Evolutionary conservation across 1,284 basidiomycete genomes (phyloP).

Genomic region (Leccinum pachyderme): DNA sequence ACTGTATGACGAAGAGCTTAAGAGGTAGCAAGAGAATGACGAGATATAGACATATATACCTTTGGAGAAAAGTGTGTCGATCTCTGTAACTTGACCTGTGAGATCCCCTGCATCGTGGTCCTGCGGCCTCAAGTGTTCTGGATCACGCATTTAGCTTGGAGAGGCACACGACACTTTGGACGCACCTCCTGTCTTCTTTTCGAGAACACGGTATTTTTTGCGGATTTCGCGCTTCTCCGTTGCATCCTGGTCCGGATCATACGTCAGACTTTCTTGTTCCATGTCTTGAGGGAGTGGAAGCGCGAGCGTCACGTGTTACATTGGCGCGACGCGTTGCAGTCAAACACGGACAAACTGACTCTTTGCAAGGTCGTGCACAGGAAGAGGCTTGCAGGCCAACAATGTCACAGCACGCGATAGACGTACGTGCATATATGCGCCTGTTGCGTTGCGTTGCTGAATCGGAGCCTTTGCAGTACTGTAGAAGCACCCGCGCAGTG

Average conservation of each 20-base stretch:
- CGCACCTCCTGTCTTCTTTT: slow-evolving; percentile 61
- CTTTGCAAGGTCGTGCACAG: background rate
- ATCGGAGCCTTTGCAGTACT: slow-evolving; percentile 49
- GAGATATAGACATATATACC: slow-evolving; percentile 37
- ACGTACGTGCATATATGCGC: slow-evolving; percentile 35
- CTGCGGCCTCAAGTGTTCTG: slow-evolving; percentile 44
- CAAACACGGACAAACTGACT: slow-evolving; percentile 24
- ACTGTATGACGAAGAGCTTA: slow-evolving; percentile 43
- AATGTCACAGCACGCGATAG: slow-evolving; percentile 40
- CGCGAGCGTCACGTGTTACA: slow-evolving; percentile 25
- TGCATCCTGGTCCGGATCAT: slow-evolving; percentile 78
- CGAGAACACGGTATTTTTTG: slow-evolving; percentile 65
- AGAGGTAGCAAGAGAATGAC: slow-evolving; percentile 3
- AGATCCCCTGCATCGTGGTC: slow-evolving; percentile 58
- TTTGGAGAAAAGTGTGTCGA: slow-evolving; percentile 60
- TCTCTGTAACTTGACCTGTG: slow-evolving; percentile 50
- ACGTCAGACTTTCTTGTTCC: slow-evolving; percentile 41
- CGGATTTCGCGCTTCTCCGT: slow-evolving; percentile 71
- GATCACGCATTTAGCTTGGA: background rate
- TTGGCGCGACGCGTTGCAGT: slow-evolving; percentile 26
- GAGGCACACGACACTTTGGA: slow-evolving; percentile 5
- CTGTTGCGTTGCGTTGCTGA: background rate
- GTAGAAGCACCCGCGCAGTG: slow-evolving; percentile 62
- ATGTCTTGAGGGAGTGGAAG: slow-evolving; percentile 6
- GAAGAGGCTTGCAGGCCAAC: background rate